phyloP scores from a whole-genome alignment of 1,284 basidiomycete species.

The Ganoderma leucocontextum region DNA sequence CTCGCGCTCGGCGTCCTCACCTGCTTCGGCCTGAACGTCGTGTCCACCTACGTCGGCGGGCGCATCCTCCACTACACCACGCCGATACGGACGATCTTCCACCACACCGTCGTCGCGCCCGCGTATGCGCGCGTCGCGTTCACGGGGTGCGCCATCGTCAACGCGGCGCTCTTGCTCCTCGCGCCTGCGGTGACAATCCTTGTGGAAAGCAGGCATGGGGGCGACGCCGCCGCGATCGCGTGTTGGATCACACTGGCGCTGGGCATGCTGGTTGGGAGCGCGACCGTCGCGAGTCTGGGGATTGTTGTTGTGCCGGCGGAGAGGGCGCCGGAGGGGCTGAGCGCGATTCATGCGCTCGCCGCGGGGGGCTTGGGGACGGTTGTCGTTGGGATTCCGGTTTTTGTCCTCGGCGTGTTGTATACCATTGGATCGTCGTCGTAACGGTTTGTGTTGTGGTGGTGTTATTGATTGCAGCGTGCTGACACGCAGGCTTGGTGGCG shows the following conservation, averaged over 20 bases:
- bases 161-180: not conserved
- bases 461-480: not conserved
- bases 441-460: not conserved
- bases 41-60: not conserved
- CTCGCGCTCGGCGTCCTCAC: slow-evolving; percentile 1
- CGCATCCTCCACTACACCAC: slow-evolving; percentile 12
- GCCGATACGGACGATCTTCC: not conserved
- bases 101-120: not conserved
- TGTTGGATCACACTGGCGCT: not conserved
- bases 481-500: not conserved
- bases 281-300: not conserved
- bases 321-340: not conserved
- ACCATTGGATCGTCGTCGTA: not conserved
- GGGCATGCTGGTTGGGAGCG: not conserved
- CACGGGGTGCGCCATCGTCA: slow-evolving; percentile 6
- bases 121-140: slow-evolving; percentile 7
- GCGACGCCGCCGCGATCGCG: not conserved
- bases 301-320: not conserved
- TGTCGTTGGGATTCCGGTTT: not conserved
- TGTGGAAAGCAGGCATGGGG: not conserved
- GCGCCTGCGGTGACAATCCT: not conserved
- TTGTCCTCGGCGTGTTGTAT: not conserved
- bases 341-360: not conserved
- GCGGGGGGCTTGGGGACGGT: slow-evolving; percentile 5
- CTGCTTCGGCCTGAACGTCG: slow-evolving; percentile 12